Evolutionary conservation across 1,284 basidiomycete genomes (phyloP).

Genomic region (Ceratobasidium sp.): DNA sequence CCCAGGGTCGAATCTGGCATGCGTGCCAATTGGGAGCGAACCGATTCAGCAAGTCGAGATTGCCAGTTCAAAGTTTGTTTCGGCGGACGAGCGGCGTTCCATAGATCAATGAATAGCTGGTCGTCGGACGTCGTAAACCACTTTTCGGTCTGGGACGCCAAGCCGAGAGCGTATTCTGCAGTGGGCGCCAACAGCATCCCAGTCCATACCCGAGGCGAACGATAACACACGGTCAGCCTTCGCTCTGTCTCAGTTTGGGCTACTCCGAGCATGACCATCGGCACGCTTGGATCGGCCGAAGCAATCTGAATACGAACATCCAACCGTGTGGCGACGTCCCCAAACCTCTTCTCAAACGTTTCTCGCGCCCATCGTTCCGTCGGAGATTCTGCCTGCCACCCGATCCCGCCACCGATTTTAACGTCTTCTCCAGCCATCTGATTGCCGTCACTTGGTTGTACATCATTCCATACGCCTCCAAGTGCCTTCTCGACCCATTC

Average conservation of each 20-base stretch:
- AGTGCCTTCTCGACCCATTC: slow-evolving; percentile 42
- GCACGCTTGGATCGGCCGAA: slow-evolving; percentile 51
- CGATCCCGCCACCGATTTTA: slow-evolving; percentile 53
- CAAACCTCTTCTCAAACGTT: slow-evolving; percentile 52
- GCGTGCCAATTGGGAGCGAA: slow-evolving; percentile 43
- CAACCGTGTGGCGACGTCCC: slow-evolving; percentile 49
- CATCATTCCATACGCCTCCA: slow-evolving; percentile 44
- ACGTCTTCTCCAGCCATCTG: slow-evolving; percentile 23
- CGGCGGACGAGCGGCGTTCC: slow-evolving; percentile 46
- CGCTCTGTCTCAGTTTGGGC: slow-evolving; percentile 8
- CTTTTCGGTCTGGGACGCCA: slow-evolving; percentile 49
- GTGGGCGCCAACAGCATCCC: slow-evolving; percentile 60
- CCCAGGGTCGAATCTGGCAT: slow-evolving; percentile 31
- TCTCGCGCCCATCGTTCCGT: slow-evolving; percentile 55
- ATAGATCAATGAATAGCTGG: slow-evolving; percentile 53
- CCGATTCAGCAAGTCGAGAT: slow-evolving; percentile 39
- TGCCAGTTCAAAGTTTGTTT: slow-evolving; percentile 12
- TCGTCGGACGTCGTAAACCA: slow-evolving; percentile 51
- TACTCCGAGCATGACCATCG: neutral
- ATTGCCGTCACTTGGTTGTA: slow-evolving; percentile 36
- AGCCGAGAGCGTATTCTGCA: slow-evolving; percentile 53
- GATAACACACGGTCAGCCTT: slow-evolving; percentile 57
- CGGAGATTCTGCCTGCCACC: slow-evolving; percentile 56
- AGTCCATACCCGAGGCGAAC: slow-evolving; percentile 63
- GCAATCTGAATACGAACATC: slow-evolving; percentile 53